A percentile compares a stretch with the other conserved stretches of the same genome.
Evolutionary conservation across 129 eudicot species (phyloP).

Genomic region (carrot (Daucus carota)): DH1_v3.0 NC_030383.2:9723501-9724000

Average conservation of each 20-base stretch:
- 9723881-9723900: too few relatives aligned
- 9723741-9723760: not conserved
- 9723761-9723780: too few relatives aligned
- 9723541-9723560: slow-evolving; percentile 7
- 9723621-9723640: not conserved
- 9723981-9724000: too few relatives aligned
- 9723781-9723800: too few relatives aligned
- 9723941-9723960: too few relatives aligned
- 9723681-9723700: not conserved
- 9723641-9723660: not conserved
- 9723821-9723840: too few relatives aligned
- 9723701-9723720: not conserved
- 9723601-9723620: not conserved
- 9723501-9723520: slow-evolving; percentile 38
- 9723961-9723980: too few relatives aligned
- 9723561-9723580: slow-evolving; percentile 23
- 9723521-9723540: slow-evolving; percentile 13
- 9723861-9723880: too few relatives aligned
- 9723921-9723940: too few relatives aligned
- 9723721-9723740: not conserved
- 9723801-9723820: too few relatives aligned
- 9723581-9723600: slow-evolving; percentile 38
- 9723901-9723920: too few relatives aligned
- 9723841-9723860: too few relatives aligned
- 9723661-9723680: not conserved